These are phyloP conservation scores for Cubamyces lactineus DNA, from an alignment of 768 basidiomycete species.

Conservation along the genomic window DNA sequence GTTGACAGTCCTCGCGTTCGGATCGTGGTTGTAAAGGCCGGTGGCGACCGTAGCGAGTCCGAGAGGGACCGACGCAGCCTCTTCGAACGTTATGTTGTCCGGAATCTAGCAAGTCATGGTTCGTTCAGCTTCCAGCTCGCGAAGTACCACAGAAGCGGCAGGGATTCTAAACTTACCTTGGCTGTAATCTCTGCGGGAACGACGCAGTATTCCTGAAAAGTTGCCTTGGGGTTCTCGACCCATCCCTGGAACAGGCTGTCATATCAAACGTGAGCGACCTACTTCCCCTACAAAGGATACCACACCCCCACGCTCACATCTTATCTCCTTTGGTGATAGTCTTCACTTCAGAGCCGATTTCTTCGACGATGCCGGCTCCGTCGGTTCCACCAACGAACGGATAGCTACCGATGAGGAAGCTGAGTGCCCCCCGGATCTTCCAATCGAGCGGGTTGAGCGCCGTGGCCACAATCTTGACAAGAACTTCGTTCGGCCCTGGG, in stretches of 20 bases:
- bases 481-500: slow-evolving; percentile 51
- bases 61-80: slow-evolving; percentile 47
- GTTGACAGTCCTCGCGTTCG: slow-evolving; percentile 5
- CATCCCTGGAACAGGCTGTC: slow-evolving; percentile 29
- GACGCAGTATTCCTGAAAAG: slow-evolving; percentile 34
- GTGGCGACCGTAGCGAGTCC: slow-evolving; percentile 42
- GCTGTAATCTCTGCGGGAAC: slow-evolving; percentile 32
- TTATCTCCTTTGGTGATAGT: slow-evolving; percentile 39
- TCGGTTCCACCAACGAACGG: slow-evolving; percentile 30
- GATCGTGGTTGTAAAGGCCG: slow-evolving; percentile 37
- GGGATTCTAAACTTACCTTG: slow-evolving; percentile 19
- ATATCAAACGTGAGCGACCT: too few species aligned
- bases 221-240: slow-evolving; percentile 21
- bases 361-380: slow-evolving; percentile 29
- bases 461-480: slow-evolving; percentile 50
- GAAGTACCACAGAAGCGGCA: too few species aligned
- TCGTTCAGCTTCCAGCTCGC: too few species aligned
- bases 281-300: neutral
- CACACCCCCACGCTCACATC: slow-evolving; percentile 25
- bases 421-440: slow-evolving; percentile 43
- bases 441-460: slow-evolving; percentile 59
- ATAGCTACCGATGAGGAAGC: slow-evolving; percentile 24
- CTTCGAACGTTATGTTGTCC: slow-evolving; percentile 40
- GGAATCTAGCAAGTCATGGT: slow-evolving; percentile 37
- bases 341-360: slow-evolving; percentile 39